phyloP scores from a whole-genome alignment of 108 stramenopile species.

The Halocafeteria seosinensis region DNA sequence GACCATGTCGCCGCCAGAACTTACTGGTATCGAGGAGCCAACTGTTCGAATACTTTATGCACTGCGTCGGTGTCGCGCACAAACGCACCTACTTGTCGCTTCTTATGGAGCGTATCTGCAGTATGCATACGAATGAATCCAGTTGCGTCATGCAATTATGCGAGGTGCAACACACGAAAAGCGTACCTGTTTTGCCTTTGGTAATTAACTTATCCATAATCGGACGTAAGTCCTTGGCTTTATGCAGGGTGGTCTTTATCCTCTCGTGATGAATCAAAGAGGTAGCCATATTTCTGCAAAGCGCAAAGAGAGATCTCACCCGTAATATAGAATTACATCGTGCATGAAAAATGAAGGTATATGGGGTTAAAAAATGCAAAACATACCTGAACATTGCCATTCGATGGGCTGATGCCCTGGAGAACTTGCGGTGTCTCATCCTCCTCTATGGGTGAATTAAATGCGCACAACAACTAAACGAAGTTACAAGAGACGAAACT shows the following conservation, averaged over 20 bases:
- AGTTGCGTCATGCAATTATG: not conserved
- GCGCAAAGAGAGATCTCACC: not conserved
- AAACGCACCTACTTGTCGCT: slow-evolving; percentile 38
- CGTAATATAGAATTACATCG: not conserved
- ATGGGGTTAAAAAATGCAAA: no score
- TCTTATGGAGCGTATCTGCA: not conserved
- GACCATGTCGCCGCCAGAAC: not conserved
- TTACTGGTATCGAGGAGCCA: slow-evolving; percentile 77
- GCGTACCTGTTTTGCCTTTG: slow-evolving; percentile 23
- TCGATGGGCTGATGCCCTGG: not conserved
- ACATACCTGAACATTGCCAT: not conserved
- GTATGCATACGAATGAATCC: not conserved
- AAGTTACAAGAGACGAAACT: no score
- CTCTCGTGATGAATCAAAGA: slow-evolving; percentile 90
- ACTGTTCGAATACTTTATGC: slow-evolving; percentile 73
- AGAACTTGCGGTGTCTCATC: not conserved
- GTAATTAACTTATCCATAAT: slow-evolving; percentile 75
- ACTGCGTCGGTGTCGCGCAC: slow-evolving; percentile 23
- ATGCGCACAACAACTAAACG: no score
- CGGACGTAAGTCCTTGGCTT: slow-evolving; percentile 73
- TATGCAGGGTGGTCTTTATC: slow-evolving; percentile 80
- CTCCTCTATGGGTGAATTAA: no score
- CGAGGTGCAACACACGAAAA: not conserved
- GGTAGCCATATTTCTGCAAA: slow-evolving; percentile 37
- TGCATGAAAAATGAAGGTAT: no score